Evolutionary conservation across 345 rosid genomes (phyloP).

Genomic region (Salix viminalis): DNA sequence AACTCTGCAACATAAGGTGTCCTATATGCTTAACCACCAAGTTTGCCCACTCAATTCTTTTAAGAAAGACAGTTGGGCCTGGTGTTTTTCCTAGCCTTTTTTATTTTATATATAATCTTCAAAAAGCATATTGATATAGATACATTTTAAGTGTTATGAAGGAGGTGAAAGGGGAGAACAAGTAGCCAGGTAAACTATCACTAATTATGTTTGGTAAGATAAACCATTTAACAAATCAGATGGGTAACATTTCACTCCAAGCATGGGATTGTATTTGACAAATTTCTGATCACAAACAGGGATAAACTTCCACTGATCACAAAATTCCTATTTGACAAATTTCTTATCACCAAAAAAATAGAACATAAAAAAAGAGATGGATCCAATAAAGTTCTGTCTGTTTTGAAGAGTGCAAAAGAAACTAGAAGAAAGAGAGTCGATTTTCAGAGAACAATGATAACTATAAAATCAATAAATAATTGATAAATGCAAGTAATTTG

Average conservation of each 20-base stretch:
- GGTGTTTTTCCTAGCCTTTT: not conserved
- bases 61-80: not conserved
- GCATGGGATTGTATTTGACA: no score
- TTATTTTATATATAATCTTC: not conserved
- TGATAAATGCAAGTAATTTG: not conserved
- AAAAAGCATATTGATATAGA: not conserved
- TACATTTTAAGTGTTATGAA: not conserved
- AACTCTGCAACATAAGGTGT: not conserved
- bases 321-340: not conserved
- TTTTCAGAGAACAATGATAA: not conserved
- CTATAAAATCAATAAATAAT: not conserved
- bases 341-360: not conserved
- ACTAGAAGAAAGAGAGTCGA: not conserved
- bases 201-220: not conserved
- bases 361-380: not conserved
- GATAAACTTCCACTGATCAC: not conserved
- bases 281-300: not conserved
- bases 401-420: not conserved
- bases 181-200: not conserved
- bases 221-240: not conserved
- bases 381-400: not conserved
- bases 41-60: not conserved
- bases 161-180: not conserved
- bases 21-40: not conserved
- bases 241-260: not conserved